phyloP scores from a whole-genome alignment of 305 asterid genomes.

The Fraxinus dipetala region DNA sequence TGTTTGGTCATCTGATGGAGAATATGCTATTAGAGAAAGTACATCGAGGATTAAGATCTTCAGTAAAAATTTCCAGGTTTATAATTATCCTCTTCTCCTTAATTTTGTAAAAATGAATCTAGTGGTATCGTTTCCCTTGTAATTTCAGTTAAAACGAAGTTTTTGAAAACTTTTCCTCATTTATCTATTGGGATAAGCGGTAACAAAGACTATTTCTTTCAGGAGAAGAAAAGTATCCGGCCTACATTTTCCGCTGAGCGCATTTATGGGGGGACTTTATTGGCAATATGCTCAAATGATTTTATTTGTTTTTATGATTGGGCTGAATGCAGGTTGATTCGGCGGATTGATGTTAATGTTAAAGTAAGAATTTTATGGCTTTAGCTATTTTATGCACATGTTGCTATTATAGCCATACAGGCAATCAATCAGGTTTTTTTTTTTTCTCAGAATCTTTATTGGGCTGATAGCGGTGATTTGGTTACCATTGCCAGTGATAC shows the following conservation, averaged over 20 bases:
- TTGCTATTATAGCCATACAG: constrained; percentile 22
- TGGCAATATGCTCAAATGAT: constrained; percentile 95
- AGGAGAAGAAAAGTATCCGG: constrained; percentile 98
- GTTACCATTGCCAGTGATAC: constrained; percentile 75
- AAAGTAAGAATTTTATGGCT: constrained; percentile 52
- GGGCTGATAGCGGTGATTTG: constrained; percentile 99
- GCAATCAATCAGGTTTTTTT: neutral
- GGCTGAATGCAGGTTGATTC: constrained; percentile 89
- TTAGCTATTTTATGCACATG: constrained; percentile 6
- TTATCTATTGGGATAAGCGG: constrained; percentile 20
- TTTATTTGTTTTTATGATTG: constrained; percentile 94
- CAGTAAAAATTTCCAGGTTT: constrained; percentile 73
- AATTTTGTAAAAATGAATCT: neutral
- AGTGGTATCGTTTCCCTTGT: neutral
- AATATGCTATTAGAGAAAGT: constrained; percentile 92
- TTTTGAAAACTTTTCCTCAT: constrained; percentile 8
- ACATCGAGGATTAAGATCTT: constrained; percentile 77
- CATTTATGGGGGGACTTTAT: constrained; percentile 77
- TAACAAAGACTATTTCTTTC: constrained; percentile 33
- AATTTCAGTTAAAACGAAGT: neutral
- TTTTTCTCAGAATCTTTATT: constrained; percentile 80
- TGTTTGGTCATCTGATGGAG: constrained; percentile 94
- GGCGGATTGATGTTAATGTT: constrained; percentile 90
- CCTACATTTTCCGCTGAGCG: constrained; percentile 97
- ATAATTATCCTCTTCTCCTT: constrained; percentile 17